Evolutionary conservation across 2,329 filamentous ascomycete genomes (phyloP).

Genomic region (Conoideocrella luteorostrata): DNA sequence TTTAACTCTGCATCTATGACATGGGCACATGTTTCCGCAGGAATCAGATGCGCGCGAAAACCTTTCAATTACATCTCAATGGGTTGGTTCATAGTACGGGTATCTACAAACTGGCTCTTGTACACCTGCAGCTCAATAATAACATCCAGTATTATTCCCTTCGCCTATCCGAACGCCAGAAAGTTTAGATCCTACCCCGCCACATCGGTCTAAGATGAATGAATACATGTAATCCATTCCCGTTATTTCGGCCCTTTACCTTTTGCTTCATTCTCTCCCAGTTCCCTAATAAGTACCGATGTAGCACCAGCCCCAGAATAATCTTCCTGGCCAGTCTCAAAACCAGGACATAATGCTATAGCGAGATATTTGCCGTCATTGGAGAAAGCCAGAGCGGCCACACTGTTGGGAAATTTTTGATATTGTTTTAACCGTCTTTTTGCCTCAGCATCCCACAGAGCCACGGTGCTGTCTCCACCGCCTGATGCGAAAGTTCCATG

Average conservation of each 20-base stretch:
- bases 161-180: conserved; percentile 23
- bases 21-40: no score
- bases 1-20: background rate
- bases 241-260: conserved; percentile 66
- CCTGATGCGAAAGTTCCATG: conserved; percentile 83
- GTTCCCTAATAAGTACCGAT: conserved; percentile 73
- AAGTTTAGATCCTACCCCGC: background rate
- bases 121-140: conserved; percentile 4
- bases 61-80: no score
- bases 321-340: conserved; percentile 80
- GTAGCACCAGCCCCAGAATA: conserved; percentile 66
- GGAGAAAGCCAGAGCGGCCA: conserved; percentile 73
- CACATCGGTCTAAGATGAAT: background rate
- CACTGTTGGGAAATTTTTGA: conserved; percentile 72
- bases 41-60: no score
- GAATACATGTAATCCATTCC: background rate
- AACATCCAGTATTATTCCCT: conserved; percentile 13
- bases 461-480: conserved; percentile 86
- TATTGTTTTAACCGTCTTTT: conserved; percentile 89
- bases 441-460: conserved; percentile 84
- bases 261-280: conserved; percentile 83
- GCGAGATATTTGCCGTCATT: conserved; percentile 71
- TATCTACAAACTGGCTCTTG: conserved; percentile 24
- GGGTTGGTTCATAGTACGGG: conserved; percentile 19
- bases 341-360: conserved; percentile 76